phyloP scores from a whole-genome alignment of 331 rosid genomes.

The Saraca asoca region DNA sequence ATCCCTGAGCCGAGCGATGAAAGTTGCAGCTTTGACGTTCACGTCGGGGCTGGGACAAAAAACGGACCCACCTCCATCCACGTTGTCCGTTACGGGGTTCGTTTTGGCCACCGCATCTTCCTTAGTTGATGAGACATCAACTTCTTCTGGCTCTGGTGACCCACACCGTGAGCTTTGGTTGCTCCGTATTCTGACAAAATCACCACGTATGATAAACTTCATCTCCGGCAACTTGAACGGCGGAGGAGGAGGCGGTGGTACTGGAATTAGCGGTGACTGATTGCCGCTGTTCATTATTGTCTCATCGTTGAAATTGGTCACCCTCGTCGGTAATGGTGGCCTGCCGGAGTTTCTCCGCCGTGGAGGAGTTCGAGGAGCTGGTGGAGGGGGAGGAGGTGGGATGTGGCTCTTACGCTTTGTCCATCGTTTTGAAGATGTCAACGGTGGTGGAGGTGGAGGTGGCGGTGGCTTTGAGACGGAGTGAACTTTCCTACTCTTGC shows the following conservation, averaged over 20 bases:
- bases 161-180: constrained; percentile 61
- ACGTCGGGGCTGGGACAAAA: constrained; percentile 92
- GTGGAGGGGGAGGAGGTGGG: constrained; percentile 40
- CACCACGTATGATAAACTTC: constrained; percentile 52
- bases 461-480: constrained; percentile 49
- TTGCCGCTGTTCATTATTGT: constrained; percentile 33
- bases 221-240: constrained; percentile 57
- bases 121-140: constrained; percentile 8
- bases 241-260: constrained; percentile 67
- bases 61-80: constrained; percentile 38
- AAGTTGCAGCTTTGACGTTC: constrained; percentile 66
- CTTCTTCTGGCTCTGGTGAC: constrained; percentile 61
- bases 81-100: constrained; percentile 30
- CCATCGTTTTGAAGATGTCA: constrained; percentile 39
- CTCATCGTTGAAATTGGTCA: constrained; percentile 29
- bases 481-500: constrained; percentile 64
- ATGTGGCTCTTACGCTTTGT: constrained; percentile 42
- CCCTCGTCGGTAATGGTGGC: constrained; percentile 67
- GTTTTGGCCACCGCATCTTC: constrained; percentile 28
- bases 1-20: constrained; percentile 70
- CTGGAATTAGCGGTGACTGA: constrained; percentile 58
- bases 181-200: constrained; percentile 57
- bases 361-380: constrained; percentile 33
- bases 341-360: constrained; percentile 29
- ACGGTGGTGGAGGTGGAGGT: constrained; percentile 50